Percentiles rank a stretch among this genome's conserved stretches.
Evolutionary conservation across 192 early-diverging fungal species (phyloP).

Genomic region (Chytriomyces sp.): DNA sequence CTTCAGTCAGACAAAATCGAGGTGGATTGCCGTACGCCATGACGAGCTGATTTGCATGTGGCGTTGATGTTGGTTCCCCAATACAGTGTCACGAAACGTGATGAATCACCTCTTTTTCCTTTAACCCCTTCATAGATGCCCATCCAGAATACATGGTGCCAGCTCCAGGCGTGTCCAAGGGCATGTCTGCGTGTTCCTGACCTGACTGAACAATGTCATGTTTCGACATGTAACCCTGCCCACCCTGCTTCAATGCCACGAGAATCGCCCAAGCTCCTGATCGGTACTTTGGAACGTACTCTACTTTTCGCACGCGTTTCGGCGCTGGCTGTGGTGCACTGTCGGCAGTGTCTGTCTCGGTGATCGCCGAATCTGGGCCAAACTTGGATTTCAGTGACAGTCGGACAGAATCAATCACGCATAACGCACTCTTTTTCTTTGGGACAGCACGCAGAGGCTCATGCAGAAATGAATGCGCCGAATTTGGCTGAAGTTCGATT

Average conservation of each 20-base stretch:
- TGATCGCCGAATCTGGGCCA: no score
- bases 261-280: slow-evolving; percentile 84
- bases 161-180: slow-evolving; percentile 59
- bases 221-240: slow-evolving; percentile 65
- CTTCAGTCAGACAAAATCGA: slow-evolving; percentile 72
- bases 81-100: slow-evolving; percentile 43
- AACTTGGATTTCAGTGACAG: no score
- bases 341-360: neutral
- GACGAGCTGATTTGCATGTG: no score
- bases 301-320: neutral
- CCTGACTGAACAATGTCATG: slow-evolving; percentile 68
- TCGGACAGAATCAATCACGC: no score
- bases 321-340: neutral
- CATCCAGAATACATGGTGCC: slow-evolving; percentile 75
- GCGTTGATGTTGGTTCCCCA: no score
- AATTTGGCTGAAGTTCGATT: neutral
- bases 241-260: slow-evolving; percentile 61
- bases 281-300: slow-evolving; percentile 78
- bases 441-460: no score
- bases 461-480: neutral
- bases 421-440: no score
- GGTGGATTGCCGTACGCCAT: slow-evolving; percentile 61
- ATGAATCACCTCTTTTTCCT: slow-evolving; percentile 67
- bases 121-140: slow-evolving; percentile 75
- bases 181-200: slow-evolving; percentile 70